Conservation (phyloP, 306 rosid species). For the Abrus pulchellus region DNA sequence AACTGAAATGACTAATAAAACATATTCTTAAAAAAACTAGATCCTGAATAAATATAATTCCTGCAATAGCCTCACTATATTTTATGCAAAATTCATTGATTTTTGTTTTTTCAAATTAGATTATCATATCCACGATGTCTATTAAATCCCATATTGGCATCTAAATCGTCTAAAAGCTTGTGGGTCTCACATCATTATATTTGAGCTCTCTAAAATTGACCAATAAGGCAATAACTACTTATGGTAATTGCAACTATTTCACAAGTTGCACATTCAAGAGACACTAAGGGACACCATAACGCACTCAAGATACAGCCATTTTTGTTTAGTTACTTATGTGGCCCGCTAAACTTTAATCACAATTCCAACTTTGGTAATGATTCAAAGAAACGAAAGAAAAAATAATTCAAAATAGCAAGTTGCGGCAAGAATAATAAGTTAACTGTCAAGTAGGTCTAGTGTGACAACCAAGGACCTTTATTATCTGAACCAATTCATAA, state of each 20-base stretch:
- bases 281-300: neutral
- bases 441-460: slow-evolving; percentile 43
- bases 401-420: slow-evolving; percentile 31
- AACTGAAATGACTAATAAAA: too few species aligned
- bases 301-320: slow-evolving; percentile 9
- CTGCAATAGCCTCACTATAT: too few species aligned
- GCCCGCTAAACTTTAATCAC: slow-evolving; percentile 21
- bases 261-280: slow-evolving; percentile 25
- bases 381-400: neutral
- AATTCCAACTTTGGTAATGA: slow-evolving; percentile 35
- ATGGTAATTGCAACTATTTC: neutral
- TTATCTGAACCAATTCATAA: neutral
- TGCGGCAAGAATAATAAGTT: slow-evolving; percentile 25
- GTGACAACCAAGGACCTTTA: neutral
- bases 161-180: slow-evolving; percentile 21
- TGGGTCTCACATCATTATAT: slow-evolving; percentile 26
- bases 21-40: too few species aligned
- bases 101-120: neutral
- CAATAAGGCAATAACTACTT: neutral
- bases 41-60: too few species aligned
- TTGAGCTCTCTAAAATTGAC: slow-evolving; percentile 36
- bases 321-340: neutral
- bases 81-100: neutral
- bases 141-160: neutral
- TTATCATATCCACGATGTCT: neutral